Base-by-base conservation (phyloP, 148 eudicot genomes). In the Fagopyrum esculentum region DNA sequence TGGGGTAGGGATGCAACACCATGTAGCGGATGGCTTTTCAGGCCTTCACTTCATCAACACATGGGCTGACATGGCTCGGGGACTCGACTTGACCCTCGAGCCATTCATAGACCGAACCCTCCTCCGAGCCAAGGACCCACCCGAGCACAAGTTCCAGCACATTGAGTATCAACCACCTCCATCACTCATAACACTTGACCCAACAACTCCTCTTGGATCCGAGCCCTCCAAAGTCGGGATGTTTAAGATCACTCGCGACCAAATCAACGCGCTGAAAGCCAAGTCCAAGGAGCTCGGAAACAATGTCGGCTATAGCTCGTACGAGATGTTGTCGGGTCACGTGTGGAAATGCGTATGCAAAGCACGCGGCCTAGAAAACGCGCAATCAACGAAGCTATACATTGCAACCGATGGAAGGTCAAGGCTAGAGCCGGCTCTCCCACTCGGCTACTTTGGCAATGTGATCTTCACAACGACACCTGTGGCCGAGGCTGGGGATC, bases 41-140 rank as follows among this genome's bases (percentile, higher is more conserved):
- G 11, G 51, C 40, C 15, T 47, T 3, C 63, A 79, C 29, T 82
- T 84, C 10, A 6, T 77, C 19, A 78, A 60, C 40, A 69, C 74
- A 52, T 80, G 84, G 87, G 69, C 83, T 0, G 81, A 55, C 45
- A 6, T 82, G 44, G 81, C 81, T 22, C 75, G 83, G 17, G 87
- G 84, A 1, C 71, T 82, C 26, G 81, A 80, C 16, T 75, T 69
- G 11, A 26, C 30, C 17, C 26, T 79, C 6, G 8, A 10, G 4
- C 87, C 87, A 1, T 52, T 63, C 68, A 76, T 72, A 73, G 71
- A 66, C 68, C 45, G 87, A 69, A 45, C 43, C 10, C 29, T 57
- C 3, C 57, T 84, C 45, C 64, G 50, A 44, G 83, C 87, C 19
- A 76, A 79, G 9, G 16, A 52, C 73, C 85, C 87, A 2, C 83